These are phyloP conservation scores for Pyrrhoderma noxium DNA, from an alignment of 1,284 basidiomycete species.

Conservation along the genomic window DNA sequence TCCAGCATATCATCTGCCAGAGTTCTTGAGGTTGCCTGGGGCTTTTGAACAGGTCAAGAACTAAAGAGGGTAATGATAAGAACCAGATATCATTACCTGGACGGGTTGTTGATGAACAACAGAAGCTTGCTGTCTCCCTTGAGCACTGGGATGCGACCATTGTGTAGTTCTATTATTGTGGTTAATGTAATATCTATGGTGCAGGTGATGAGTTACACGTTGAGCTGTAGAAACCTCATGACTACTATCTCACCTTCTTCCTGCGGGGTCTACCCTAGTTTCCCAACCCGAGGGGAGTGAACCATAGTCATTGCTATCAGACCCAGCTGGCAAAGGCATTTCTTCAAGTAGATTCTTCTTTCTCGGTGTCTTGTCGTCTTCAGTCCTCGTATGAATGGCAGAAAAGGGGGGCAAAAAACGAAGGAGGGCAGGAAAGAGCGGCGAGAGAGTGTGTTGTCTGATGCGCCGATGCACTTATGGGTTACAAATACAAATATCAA, in stretches of 20 bases:
- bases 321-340: background rate
- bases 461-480: background rate
- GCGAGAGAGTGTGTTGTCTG: too few species aligned
- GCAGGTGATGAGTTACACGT: background rate
- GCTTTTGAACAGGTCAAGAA: constrained; percentile 35
- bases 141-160: constrained; percentile 68
- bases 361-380: too few species aligned
- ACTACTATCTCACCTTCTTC: constrained; percentile 49
- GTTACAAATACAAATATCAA: too few species aligned
- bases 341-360: too few species aligned
- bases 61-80: background rate
- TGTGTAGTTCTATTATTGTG: constrained; percentile 93
- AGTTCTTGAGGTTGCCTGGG: constrained; percentile 44
- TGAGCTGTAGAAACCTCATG: too few species aligned
- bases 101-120: background rate
- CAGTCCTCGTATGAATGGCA: too few species aligned
- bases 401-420: too few species aligned
- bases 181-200: constrained; percentile 63
- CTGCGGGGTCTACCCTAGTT: constrained; percentile 81
- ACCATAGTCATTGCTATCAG: constrained; percentile 46
- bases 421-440: too few species aligned
- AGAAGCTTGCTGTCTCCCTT: background rate
- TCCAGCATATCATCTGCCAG: constrained; percentile 60
- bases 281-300: constrained; percentile 93
- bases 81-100: background rate